phyloP scores from a whole-genome alignment of 148 eudicot species.

The Arctostaphylos glauca region DNA sequence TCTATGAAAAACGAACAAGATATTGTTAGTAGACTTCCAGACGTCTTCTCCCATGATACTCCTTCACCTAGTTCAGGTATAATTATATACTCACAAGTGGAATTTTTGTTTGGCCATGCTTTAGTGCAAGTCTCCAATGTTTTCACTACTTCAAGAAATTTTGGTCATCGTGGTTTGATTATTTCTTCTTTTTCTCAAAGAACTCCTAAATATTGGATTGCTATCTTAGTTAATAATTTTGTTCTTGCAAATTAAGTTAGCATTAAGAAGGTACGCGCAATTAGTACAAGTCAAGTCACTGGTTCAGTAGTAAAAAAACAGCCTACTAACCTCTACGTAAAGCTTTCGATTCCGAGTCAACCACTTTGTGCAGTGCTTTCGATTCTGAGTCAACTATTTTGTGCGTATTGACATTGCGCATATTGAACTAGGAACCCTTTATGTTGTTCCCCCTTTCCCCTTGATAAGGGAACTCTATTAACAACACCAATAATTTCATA shows the following conservation, averaged over 20 bases:
- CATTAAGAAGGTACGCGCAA: not conserved
- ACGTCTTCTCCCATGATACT: constrained; percentile 39
- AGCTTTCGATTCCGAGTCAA: not conserved
- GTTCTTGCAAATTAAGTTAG: not conserved
- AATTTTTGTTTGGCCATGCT: not conserved
- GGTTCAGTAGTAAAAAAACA: not conserved
- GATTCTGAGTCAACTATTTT: not conserved
- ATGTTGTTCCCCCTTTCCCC: not conserved
- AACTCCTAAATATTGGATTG: not conserved
- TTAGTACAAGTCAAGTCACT: not conserved
- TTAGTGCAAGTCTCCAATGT: not conserved
- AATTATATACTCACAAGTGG: not conserved
- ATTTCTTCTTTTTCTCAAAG: not conserved
- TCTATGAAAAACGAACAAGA: constrained; percentile 53
- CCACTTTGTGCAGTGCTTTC: not conserved
- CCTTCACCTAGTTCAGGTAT: constrained; percentile 67
- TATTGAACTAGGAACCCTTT: not conserved
- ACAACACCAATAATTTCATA: not conserved
- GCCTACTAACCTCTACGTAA: not conserved
- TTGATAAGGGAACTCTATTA: not conserved
- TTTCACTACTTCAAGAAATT: not conserved
- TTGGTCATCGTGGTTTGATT: not conserved
- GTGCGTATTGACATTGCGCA: not conserved
- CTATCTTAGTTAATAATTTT: not conserved
- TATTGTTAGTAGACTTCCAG: constrained; percentile 34